A percentile compares a stretch with the other conserved stretches of the same genome.
These are phyloP conservation scores for Pleoardoris graminearum DNA, from an alignment of 2,329 filamentous ascomycete species.

Conservation along the genomic window DNA sequence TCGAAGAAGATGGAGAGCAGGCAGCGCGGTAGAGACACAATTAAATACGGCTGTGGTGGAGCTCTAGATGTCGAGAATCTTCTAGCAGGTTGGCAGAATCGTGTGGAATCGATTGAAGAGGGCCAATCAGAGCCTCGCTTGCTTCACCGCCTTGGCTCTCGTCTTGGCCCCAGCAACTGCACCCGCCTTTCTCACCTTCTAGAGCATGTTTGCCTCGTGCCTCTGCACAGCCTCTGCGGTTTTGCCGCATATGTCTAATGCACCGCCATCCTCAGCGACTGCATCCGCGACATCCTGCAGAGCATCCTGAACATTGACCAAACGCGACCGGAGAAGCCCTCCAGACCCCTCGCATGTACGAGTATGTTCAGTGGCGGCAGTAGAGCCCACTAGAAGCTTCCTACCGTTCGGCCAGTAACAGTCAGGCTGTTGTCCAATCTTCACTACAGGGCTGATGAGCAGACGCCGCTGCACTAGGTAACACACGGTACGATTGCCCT, in stretches of 20 bases:
- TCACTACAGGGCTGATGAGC: no score
- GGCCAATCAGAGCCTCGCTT: conserved; percentile 29
- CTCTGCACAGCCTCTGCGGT: conserved; percentile 4
- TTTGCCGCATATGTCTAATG: not conserved
- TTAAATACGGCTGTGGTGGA: conserved; percentile 39
- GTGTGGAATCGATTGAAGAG: conserved; percentile 27
- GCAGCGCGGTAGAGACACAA: conserved; percentile 28
- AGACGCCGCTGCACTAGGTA: no score
- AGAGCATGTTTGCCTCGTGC: conserved; percentile 2
- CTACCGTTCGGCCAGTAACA: no score
- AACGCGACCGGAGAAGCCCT: no score
- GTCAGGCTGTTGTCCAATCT: no score
- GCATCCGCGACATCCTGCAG: not conserved
- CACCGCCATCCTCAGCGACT: not conserved
- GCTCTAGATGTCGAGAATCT: conserved; percentile 46
- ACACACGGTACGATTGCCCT: no score
- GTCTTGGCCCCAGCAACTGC: conserved; percentile 23
- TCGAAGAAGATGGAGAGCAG: conserved; percentile 16
- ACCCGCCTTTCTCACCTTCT: conserved; percentile 18
- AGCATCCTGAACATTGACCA: no score
- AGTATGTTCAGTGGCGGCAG: no score
- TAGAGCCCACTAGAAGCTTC: no score
- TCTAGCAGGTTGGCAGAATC: conserved; percentile 43
- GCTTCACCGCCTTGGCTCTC: conserved; percentile 31
- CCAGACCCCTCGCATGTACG: no score